phyloP scores from a whole-genome alignment of 2,329 filamentous ascomycete species.

The Venturia oleaginea region DNA sequence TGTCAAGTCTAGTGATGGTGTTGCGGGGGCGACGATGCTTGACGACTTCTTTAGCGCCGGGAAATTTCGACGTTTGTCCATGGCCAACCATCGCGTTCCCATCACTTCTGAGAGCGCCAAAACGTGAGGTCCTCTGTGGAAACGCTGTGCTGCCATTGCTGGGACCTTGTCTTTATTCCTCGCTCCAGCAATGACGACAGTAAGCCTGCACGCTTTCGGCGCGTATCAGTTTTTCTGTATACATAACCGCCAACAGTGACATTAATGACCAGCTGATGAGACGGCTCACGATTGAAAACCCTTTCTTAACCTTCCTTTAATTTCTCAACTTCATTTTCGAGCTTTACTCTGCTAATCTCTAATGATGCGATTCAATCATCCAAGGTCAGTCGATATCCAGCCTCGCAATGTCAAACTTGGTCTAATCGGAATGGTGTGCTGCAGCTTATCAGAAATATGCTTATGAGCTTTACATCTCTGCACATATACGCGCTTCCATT shows the following conservation, averaged over 20 bases:
- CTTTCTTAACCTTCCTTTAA: background rate
- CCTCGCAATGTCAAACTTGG: background rate
- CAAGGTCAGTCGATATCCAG: background rate
- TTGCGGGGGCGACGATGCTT: background rate
- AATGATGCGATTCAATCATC: background rate
- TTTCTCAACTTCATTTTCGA: background rate
- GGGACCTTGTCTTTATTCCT: background rate
- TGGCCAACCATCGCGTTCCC: background rate
- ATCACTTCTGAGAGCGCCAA: background rate
- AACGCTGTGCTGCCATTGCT: background rate
- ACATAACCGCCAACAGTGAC: constrained; percentile 1
- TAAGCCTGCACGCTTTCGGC: background rate
- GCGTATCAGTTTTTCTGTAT: background rate
- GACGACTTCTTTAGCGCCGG: background rate
- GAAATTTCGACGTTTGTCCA: background rate
- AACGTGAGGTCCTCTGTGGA: background rate
- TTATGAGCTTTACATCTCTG: constrained; percentile 3
- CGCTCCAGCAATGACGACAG: background rate
- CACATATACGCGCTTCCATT: background rate
- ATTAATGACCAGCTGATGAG: constrained; percentile 3
- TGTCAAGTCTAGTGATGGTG: background rate
- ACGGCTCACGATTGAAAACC: background rate
- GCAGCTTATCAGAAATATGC: background rate
- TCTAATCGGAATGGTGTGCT: background rate
- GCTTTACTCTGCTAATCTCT: background rate